Evolutionary conservation across 805 yeast genomes (phyloP), one percentile per base, ranked within the genome.

Genomic region (Ogataea parapolymorpha): DNA sequence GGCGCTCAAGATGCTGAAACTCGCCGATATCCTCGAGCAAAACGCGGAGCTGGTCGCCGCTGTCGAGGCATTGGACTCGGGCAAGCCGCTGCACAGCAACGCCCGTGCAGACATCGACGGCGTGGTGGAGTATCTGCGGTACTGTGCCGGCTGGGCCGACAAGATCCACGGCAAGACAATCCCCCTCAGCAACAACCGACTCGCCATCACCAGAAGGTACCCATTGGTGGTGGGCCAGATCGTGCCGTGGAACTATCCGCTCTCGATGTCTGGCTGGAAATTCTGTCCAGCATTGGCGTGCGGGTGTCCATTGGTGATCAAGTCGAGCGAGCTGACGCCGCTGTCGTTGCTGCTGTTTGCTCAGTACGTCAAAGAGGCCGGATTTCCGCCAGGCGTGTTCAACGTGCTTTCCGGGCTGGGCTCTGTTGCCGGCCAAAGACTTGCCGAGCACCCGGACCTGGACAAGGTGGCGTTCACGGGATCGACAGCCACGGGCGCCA

Each of bases 201-300:
- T 83, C 53, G 85, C 85, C 26, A 80, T 79, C 64, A 81, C 89
- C 18, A 69, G 80, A 39, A 80, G 80, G 49, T 85, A 82, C 61
- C 83, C 87, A 5, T 59, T 68, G 37, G 84, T 80, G 26, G 79
- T 82, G 52, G 86, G 80, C 10, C 81, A 79, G 59, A 77, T 80
- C 50, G 77, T 81, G 42, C 87, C 87, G 25, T 80, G 87, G 86
- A 80, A 80, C 65, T 81, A 77, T 58, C 86, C 87, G 23, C 61
- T 80, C 51, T 67, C 73, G 24, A 82, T 83, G 88, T 79, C 84
- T 12, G 72, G 85, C 17, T 85, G 93, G 93, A 84, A 85, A 62
- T 68, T 85, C 56, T 87, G 85, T 20, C 91, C 91, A 16, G 93
- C 95, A 8, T 65, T 85, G 49, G 88, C 90, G 30, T 82, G 86